Evolutionary conservation across 2,329 filamentous ascomycete genomes (phyloP).

Genomic region (Penicillium rolfsii): DNA sequence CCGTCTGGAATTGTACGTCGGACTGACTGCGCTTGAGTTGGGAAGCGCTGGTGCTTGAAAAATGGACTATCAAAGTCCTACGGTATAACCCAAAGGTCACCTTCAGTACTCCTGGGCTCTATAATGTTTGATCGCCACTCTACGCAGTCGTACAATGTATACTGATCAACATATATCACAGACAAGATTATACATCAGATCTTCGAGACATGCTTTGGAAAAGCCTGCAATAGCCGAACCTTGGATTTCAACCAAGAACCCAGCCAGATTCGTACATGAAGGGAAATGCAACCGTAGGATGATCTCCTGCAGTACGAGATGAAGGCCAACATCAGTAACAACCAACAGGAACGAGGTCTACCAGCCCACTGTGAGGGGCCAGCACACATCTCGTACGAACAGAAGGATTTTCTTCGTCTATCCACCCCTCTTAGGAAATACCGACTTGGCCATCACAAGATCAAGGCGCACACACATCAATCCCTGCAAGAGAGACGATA

Average conservation of each 20-base stretch:
- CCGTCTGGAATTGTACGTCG: neutral
- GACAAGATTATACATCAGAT: neutral
- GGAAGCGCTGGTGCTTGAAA: neutral
- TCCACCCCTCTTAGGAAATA: neutral
- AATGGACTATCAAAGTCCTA: neutral
- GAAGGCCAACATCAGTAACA: neutral
- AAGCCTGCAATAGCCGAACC: neutral
- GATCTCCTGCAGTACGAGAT: slow-evolving; percentile 18
- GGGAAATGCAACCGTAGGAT: slow-evolving; percentile 29
- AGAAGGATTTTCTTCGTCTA: neutral
- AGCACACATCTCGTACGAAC: neutral
- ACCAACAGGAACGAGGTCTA: neutral
- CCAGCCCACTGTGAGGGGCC: neutral
- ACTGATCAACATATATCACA: neutral
- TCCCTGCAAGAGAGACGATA: neutral
- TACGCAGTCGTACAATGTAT: neutral
- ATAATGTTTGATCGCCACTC: neutral
- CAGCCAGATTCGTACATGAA: neutral
- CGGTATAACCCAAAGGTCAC: too few species aligned
- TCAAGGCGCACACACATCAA: neutral
- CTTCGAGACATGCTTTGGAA: neutral
- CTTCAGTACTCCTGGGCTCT: neutral
- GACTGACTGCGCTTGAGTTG: neutral
- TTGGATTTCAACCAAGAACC: neutral
- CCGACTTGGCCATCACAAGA: neutral